Base-by-base conservation (phyloP, 371 early-diverging fungal genomes). In the Chytridiales sp. region DNA sequence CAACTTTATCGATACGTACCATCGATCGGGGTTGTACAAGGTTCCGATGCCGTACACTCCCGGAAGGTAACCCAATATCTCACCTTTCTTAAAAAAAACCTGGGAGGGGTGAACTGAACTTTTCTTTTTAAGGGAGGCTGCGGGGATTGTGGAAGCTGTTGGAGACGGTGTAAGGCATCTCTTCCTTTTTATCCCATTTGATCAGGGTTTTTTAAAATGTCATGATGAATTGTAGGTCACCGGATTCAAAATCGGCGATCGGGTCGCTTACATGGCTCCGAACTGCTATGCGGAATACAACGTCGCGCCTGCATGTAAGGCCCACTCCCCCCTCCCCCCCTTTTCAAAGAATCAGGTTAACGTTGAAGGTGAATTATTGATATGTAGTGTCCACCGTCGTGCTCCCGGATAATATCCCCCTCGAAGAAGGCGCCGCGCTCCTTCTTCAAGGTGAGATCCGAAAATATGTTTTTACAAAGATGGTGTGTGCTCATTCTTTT, bases 1-100 rank as follows among this genome's bases (percentile, higher is more conserved):
- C 55, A 97, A 95, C 75, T 94, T 81, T 50, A 94, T 97, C 56
- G 97, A 97, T 68, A 95, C 90, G 0, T 94, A 95, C 69, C 93
- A 89, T 59, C 87, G 97, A 55, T 72, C 81, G 11, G 97, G 97
- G 27, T 77, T 92, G 11, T 95, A 94, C 64, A 81, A 80, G 22
- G 69, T 86, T 5, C 57, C 78, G 3, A 61, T 89, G 1, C 94
- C 94, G 4, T 81, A 79, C 52, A 78, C 83, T 29, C 73, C 87
- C 15, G 95, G 95, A 11, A 79, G 86, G 72, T 49, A 6, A 49
- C 50, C 56, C 21, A 8, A 39, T 47, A 8, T 6, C 13, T 22
- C 30, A 36, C 11, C 15, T 43, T 43, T 1, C 15, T n/a, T 9
- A 36, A 43, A 21, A 31, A 29, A 24, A 56, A 11, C 11, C 15